Evolutionary conservation across 2,329 filamentous ascomycete genomes (phyloP).

Genomic region (Epichloe uncinata): DNA sequence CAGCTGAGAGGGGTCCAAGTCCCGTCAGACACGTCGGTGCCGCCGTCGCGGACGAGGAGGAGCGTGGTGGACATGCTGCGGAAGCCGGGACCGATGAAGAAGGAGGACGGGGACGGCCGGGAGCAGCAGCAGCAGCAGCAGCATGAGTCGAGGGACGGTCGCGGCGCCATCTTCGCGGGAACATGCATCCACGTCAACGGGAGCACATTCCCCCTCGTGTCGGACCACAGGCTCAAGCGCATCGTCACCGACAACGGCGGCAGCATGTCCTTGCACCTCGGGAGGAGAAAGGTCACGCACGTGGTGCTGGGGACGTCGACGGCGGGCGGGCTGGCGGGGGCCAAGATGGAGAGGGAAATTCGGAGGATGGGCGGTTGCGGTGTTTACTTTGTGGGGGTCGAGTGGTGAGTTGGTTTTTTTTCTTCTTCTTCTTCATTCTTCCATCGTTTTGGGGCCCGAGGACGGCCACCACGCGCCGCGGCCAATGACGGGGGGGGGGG

Average conservation of each 20-base stretch:
- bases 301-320: conserved; percentile 61
- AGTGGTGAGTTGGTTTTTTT: conserved; percentile 46
- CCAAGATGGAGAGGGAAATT: conserved; percentile 76
- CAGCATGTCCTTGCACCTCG: conserved; percentile 54
- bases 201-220: conserved; percentile 66
- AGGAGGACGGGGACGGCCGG: not conserved
- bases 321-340: conserved; percentile 60
- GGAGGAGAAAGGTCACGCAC: conserved; percentile 66
- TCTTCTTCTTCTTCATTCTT: not conserved
- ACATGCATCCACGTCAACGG: conserved; percentile 78
- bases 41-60: not conserved
- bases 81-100: conserved; percentile 21
- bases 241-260: conserved; percentile 65
- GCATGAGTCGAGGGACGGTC: not conserved
- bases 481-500: no score
- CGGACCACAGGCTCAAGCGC: conserved; percentile 75
- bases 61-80: conserved; percentile 43
- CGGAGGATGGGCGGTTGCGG: conserved; percentile 49
- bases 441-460: no score
- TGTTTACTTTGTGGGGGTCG: conserved; percentile 66
- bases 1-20: conserved; percentile 56
- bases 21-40: not conserved
- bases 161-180: conserved; percentile 47
- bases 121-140: no score
- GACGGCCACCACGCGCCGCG: no score